phyloP scores from a whole-genome alignment of 2,329 filamentous ascomycete species.

The Hawksworthiomyces lignivorus region DNA sequence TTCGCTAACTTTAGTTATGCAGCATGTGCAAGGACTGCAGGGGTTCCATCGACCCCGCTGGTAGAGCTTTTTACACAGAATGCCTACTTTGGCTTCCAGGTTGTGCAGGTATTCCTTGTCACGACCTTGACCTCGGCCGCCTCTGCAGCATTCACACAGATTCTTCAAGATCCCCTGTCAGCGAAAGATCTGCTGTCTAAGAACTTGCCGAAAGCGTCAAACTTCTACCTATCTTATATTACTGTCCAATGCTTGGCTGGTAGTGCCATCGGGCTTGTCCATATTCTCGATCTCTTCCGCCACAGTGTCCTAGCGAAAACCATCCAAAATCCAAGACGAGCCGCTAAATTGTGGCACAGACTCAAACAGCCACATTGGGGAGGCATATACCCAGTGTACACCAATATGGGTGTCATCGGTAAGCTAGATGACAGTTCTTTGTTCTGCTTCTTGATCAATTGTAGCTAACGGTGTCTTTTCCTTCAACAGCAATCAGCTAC shows the following conservation, averaged over 20 bases:
- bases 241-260: conserved; percentile 76
- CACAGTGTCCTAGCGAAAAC: conserved; percentile 55
- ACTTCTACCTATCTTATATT: conserved; percentile 80
- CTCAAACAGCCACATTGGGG: conserved; percentile 69
- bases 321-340: conserved; percentile 72
- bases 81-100: conserved; percentile 72
- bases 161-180: conserved; percentile 51
- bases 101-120: conserved; percentile 79
- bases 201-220: conserved; percentile 62
- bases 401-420: conserved; percentile 66
- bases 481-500: conserved; percentile 57
- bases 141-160: conserved; percentile 48
- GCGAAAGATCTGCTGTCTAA: conserved; percentile 51
- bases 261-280: conserved; percentile 64
- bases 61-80: conserved; percentile 73
- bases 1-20: conserved; percentile 15
- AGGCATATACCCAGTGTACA: conserved; percentile 66
- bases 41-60: conserved; percentile 60
- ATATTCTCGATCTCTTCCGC: conserved; percentile 51
- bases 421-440: conserved; percentile 12
- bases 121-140: conserved; percentile 71
- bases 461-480: conserved; percentile 10
- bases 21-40: conserved; percentile 63
- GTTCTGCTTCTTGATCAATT: neutral
- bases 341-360: conserved; percentile 65